phyloP scores from a whole-genome alignment of 2,329 filamentous ascomycete species.

The Ophiostoma novo-ulmi region DNA sequence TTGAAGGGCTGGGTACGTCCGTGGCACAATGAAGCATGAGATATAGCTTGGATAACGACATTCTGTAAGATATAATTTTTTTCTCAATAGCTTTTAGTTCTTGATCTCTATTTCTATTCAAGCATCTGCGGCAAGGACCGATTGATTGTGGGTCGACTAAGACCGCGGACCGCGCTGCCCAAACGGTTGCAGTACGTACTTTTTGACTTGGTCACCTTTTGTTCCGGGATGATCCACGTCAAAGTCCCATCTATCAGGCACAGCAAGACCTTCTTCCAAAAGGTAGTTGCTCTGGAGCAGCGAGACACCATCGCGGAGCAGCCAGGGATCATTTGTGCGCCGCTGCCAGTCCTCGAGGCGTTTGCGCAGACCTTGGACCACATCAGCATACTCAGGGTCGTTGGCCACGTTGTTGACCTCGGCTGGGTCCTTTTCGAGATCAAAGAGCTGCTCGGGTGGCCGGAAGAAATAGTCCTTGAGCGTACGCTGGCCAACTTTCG shows the following conservation, averaged over 20 bases:
- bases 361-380: slow-evolving; percentile 34
- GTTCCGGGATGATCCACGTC: slow-evolving; percentile 27
- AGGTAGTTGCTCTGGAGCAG: slow-evolving; percentile 26
- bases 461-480: slow-evolving; percentile 43
- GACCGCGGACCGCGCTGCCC: slow-evolving; percentile 6
- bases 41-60: too few relatives aligned
- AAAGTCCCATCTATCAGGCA: slow-evolving; percentile 32
- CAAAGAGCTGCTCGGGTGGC: slow-evolving; percentile 44
- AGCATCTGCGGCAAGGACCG: too few relatives aligned
- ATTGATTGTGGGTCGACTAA: too few relatives aligned
- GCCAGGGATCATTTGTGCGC: slow-evolving; percentile 32
- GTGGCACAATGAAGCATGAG: too few relatives aligned
- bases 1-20: too few relatives aligned
- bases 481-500: slow-evolving; percentile 38
- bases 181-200: neutral
- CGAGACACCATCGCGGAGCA: slow-evolving; percentile 32
- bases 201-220: slow-evolving; percentile 13
- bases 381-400: slow-evolving; percentile 32
- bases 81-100: too few relatives aligned
- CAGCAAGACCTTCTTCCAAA: slow-evolving; percentile 30
- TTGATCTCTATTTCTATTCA: too few relatives aligned
- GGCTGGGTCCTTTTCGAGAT: slow-evolving; percentile 41
- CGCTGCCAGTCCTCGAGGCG: slow-evolving; percentile 33
- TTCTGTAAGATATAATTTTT: too few relatives aligned
- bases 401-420: slow-evolving; percentile 43